Evolutionary conservation across 2,329 filamentous ascomycete species (phyloP), one percentile per base, ranked within the genome.

Genomic region (Ilyonectria sp.): DNA sequence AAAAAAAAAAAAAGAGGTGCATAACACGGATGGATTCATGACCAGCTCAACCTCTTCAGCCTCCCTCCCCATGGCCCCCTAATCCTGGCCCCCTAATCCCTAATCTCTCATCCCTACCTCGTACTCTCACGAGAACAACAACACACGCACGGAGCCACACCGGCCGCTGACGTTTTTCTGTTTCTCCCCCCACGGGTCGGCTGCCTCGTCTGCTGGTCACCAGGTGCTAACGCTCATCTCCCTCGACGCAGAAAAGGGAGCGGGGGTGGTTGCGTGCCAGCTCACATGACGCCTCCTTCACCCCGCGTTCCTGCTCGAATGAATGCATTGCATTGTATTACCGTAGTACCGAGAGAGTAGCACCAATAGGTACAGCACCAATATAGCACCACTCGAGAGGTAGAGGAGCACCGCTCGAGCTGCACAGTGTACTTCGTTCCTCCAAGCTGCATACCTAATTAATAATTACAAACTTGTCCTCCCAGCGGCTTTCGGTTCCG

Each of bases 201-300:
- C 40, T 43, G 40, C 15, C 40, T 43, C 17, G 17, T 43, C 26
- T 8, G 15, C 40, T n/a, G 15, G 40, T 43, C 40, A 43, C 15
- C 40, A 6, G 40, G n/a, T n/a, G 40, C 40, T n/a, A 43, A 17
- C 7, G 2, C 40, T 43, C 40, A n/a, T 43, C 15, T 43, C n/a
- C 15, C 40, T 43, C 15, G 4, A 17, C 37, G 40, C 40, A 6
- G 40, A n/a, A 43, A 43, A n/a, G 19, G 19, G 49, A 35, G 17
- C 37, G 46, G 52, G 56, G 49, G 44, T 56, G 60, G 29, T 50
- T 44, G 50, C 68, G 65, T 69, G 68, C 47, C 63, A 46, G 26
- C 53, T 69, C 73, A 69, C 71, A 74, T 75, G 71, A 75, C 68
- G 66, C 66, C 50, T 54, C 50, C 44, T 56, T 40, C 43, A 53